A percentile compares a stretch with the other conserved stretches of the same genome.
Conservation (phyloP, 2,329 filamentous ascomycete species). For the Capronia epimyces region DNA sequence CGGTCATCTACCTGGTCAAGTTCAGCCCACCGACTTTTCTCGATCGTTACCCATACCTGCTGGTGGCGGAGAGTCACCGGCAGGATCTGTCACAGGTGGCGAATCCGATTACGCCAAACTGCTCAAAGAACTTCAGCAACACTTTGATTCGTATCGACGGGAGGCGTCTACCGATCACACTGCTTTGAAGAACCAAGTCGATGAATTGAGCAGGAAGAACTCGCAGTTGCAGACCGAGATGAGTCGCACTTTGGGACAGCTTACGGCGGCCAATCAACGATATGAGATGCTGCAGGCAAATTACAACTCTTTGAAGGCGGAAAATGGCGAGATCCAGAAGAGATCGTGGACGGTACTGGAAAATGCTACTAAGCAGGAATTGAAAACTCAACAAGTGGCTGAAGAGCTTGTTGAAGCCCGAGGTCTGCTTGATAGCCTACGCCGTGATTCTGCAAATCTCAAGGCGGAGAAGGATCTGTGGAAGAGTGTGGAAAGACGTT, state of each 20-base stretch:
- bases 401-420: conserved; percentile 87
- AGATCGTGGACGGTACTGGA: conserved; percentile 72
- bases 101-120: conserved; percentile 69
- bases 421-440: conserved; percentile 75
- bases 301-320: conserved; percentile 72
- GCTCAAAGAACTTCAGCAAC: conserved; percentile 78
- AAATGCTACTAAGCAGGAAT: conserved; percentile 79
- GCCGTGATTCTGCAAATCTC: conserved; percentile 84
- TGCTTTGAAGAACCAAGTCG: conserved; percentile 77
- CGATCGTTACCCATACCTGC: conserved; percentile 57
- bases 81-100: conserved; percentile 50
- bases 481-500: conserved; percentile 85
- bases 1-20: conserved; percentile 55
- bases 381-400: conserved; percentile 82
- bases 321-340: conserved; percentile 83
- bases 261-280: conserved; percentile 73
- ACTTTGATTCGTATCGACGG: conserved; percentile 84
- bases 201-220: conserved; percentile 75
- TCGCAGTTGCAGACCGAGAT: conserved; percentile 75
- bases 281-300: conserved; percentile 88
- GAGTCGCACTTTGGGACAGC: conserved; percentile 71
- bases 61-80: conserved; percentile 36
- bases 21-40: conserved; percentile 65
- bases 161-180: conserved; percentile 77
- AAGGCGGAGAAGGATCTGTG: conserved; percentile 92